Evolutionary conservation across 108 stramenopile species (phyloP).

Genomic region (Cyclostephanos invisitatus): DNA sequence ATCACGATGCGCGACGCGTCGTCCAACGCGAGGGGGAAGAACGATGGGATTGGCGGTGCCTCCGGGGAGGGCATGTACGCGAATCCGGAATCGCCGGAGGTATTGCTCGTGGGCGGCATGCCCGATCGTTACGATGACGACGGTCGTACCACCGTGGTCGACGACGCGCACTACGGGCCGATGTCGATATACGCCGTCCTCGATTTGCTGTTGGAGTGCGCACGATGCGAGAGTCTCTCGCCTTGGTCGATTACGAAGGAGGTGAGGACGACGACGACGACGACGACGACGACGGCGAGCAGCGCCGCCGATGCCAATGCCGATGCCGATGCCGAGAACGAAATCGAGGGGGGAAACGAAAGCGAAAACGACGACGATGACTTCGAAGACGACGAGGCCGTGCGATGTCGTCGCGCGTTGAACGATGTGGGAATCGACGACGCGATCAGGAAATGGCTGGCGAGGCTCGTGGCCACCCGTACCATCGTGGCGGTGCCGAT

Average conservation of each 20-base stretch:
- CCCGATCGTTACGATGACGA: not conserved
- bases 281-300: slow-evolving; percentile 21
- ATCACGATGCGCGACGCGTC: slow-evolving; percentile 30
- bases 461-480: slow-evolving; percentile 80
- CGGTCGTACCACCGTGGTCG: too few species aligned
- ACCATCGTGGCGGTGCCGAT: slow-evolving; percentile 83
- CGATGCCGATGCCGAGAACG: too few species aligned
- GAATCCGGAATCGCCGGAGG: slow-evolving; percentile 7
- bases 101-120: slow-evolving; percentile 19
- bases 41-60: too few species aligned
- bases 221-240: slow-evolving; percentile 28
- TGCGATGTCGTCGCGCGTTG: slow-evolving; percentile 53
- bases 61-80: too few species aligned
- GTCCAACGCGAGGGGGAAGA: not conserved
- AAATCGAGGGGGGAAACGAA: not conserved
- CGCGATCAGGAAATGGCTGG: slow-evolving; percentile 73
- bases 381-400: slow-evolving; percentile 22
- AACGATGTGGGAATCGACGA: slow-evolving; percentile 58
- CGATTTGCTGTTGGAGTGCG: slow-evolving; percentile 31
- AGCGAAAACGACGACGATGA: not conserved
- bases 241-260: slow-evolving; percentile 18
- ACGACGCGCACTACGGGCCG: slow-evolving; percentile 18
- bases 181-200: slow-evolving; percentile 20
- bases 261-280: not conserved
- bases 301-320: slow-evolving; percentile 63